Percentiles rank a stretch among this genome's conserved stretches.
Evolutionary conservation across 192 early-diverging fungal genomes (phyloP).

Genomic region (Podila minutissima): DNA sequence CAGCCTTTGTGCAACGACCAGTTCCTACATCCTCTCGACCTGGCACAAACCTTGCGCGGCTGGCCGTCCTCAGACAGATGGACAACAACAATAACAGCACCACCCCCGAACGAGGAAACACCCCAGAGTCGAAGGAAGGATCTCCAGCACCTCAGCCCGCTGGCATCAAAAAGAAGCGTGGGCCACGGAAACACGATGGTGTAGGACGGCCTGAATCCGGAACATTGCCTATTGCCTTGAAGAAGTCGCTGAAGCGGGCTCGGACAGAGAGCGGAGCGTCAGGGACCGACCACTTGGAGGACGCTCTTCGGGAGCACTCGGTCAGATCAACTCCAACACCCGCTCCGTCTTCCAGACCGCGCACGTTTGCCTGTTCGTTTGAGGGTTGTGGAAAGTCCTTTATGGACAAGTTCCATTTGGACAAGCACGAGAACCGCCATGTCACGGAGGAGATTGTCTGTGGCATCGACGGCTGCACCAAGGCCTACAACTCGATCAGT

Average conservation of each 20-base stretch:
- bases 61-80: slow-evolving; percentile 36
- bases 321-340: slow-evolving; percentile 11
- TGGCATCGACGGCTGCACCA: slow-evolving; percentile 49
- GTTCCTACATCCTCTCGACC: slow-evolving; percentile 6
- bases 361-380: slow-evolving; percentile 38
- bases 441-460: slow-evolving; percentile 45
- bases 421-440: slow-evolving; percentile 43
- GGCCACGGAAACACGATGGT: not conserved
- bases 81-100: slow-evolving; percentile 14
- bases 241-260: not conserved
- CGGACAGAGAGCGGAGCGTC: slow-evolving; percentile 2
- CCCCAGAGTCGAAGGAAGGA: slow-evolving; percentile 29
- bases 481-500: slow-evolving; percentile 49
- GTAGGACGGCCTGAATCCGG: not conserved
- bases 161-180: slow-evolving; percentile 26
- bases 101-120: slow-evolving; percentile 47
- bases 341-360: slow-evolving; percentile 15
- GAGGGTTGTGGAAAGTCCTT: slow-evolving; percentile 48
- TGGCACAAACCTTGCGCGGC: slow-evolving; percentile 22
- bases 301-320: slow-evolving; percentile 1
- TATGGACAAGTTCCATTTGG: slow-evolving; percentile 51
- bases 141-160: slow-evolving; percentile 25
- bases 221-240: not conserved
- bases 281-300: not conserved
- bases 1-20: slow-evolving; percentile 24